phyloP scores from a whole-genome alignment of 768 basidiomycete genomes.

The Asterophora parasitica region DNA sequence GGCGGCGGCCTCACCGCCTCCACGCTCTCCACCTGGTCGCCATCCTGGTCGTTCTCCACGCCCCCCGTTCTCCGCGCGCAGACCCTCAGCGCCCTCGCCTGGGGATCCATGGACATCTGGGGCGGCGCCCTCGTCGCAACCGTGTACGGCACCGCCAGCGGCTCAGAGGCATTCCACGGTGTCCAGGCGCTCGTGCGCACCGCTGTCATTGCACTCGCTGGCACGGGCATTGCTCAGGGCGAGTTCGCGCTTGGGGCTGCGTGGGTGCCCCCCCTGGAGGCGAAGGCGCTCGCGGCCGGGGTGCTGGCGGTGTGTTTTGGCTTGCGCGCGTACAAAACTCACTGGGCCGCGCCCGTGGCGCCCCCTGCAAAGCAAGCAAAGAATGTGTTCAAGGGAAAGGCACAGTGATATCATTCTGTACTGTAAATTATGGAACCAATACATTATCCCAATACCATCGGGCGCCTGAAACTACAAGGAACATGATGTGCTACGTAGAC shows the following conservation, averaged over 20 bases:
- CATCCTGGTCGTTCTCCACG: conserved; percentile 40
- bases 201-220: conserved; percentile 2
- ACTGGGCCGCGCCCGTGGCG: conserved; percentile 18
- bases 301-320: conserved; percentile 32
- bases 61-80: conserved; percentile 41
- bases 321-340: conserved; percentile 24
- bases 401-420: background rate
- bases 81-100: conserved; percentile 24
- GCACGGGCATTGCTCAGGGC: background rate
- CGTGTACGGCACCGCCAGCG: conserved; percentile 11
- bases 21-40: conserved; percentile 39
- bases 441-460: no score
- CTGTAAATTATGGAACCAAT: no score
- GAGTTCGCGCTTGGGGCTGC: background rate
- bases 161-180: conserved; percentile 7
- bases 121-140: conserved; percentile 40
- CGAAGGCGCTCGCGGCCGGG: conserved; percentile 28
- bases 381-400: background rate
- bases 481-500: no score
- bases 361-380: background rate
- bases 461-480: no score
- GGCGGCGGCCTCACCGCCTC: conserved; percentile 42
- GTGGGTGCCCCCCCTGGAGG: conserved; percentile 18
- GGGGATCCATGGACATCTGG: conserved; percentile 46
- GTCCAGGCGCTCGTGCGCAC: conserved; percentile 9